Evolutionary conservation across 1,139 yeast genomes (phyloP), one percentile per base, ranked within the genome.

Genomic region (Nakaseomyces kungkrabaensis): DNA sequence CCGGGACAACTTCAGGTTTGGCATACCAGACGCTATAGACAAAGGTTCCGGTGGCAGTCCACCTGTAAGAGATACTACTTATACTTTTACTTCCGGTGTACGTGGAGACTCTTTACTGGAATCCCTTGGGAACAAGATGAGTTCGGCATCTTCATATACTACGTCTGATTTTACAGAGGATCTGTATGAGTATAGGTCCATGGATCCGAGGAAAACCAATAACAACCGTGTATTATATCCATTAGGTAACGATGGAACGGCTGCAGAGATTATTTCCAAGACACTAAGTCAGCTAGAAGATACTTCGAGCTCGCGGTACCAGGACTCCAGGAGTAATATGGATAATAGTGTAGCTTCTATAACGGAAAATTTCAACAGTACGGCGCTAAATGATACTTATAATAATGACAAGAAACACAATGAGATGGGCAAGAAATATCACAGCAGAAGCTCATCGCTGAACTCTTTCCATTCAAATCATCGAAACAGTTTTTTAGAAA

Each of bases 111-210:
- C 40, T 37, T 10, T 37, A 7, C n/a, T 24, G 8, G 40, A 37
- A 25, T 37, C 40, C 25, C 13, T n/a, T 17, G 40, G 25, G 24
- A 37, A 37, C 40, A 37, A 37, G 25, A 38, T 38, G 42, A 37
- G 40, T 22, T 41, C 44, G 4, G 24, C 34, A n/a, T 41, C 33
- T 29, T 41, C 44, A 8, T 27, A 41, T 11, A 13, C 9, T 17
- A 38, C 13, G 3, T 27, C 34, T 5, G 33, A 27, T 41, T 13
- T 13, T 22, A 27, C 44, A 13, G 44, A 41, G 4, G 34, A 38
- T 38, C 8, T 41, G 11, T n/a, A 11, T 27, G 44, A 41, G 34
- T 41, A 41, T 17, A 41, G 44, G 44, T 41, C 44, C 8, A 41
- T 41, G 44, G 44, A 41, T 29, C 44, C 44, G 6, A 41, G n/a